phyloP scores from a whole-genome alignment of 345 rosid species.

The Crucihimalaya himalaica region DNA sequence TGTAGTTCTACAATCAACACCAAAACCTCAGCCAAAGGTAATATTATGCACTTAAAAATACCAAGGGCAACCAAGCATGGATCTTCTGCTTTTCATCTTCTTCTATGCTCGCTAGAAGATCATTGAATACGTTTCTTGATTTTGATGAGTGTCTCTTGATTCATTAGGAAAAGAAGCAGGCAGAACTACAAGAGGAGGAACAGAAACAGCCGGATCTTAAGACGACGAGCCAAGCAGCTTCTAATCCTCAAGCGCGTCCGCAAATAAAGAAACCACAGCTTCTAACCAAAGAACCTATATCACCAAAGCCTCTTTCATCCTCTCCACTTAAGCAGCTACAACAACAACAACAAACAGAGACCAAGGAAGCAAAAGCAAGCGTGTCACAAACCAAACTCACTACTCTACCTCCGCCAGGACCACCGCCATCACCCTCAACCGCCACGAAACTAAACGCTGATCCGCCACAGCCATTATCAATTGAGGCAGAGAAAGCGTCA shows the following conservation, averaged over 20 bases:
- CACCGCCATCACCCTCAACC: constrained; percentile 33
- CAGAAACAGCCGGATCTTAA: constrained; percentile 36
- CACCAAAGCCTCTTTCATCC: constrained; percentile 30
- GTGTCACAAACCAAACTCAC: constrained; percentile 34
- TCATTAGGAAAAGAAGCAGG: constrained; percentile 43
- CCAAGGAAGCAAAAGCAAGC: constrained; percentile 33
- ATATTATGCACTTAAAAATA: constrained; percentile 14
- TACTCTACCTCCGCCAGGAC: constrained; percentile 22
- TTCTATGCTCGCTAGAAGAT: neutral
- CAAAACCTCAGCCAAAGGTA: constrained; percentile 54
- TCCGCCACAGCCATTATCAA: constrained; percentile 30
- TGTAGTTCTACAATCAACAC: constrained; percentile 51
- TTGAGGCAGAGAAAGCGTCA: constrained; percentile 48
- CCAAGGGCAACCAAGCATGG: constrained; percentile 1
- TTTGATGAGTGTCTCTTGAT: constrained; percentile 1
- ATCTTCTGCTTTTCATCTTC: neutral
- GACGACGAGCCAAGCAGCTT: constrained; percentile 19
- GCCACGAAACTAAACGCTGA: constrained; percentile 31
- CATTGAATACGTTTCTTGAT: neutral
- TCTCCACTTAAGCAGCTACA: constrained; percentile 26
- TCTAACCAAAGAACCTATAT: constrained; percentile 41
- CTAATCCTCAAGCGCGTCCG: constrained; percentile 20
- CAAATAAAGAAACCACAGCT: constrained; percentile 35
- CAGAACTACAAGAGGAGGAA: constrained; percentile 26
- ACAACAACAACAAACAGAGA: constrained; percentile 31